These are phyloP conservation scores for Pinguiococcus pyrenoidosus DNA, from an alignment of 108 stramenopile genomes.

Conservation along the genomic window DNA sequence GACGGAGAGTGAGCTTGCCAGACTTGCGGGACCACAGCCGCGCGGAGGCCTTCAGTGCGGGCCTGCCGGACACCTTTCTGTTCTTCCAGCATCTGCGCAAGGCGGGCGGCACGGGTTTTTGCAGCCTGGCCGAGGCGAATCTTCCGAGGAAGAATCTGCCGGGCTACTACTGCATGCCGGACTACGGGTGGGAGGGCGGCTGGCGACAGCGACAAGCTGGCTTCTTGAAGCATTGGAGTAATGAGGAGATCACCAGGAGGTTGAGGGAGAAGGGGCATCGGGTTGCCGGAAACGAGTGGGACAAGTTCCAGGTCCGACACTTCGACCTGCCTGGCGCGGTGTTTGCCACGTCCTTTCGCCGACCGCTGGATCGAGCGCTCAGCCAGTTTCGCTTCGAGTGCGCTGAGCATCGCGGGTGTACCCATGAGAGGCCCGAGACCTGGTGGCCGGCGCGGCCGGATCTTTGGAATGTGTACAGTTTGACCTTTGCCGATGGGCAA, in stretches of 20 bases:
- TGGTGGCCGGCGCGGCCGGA: neutral
- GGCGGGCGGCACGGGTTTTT: conserved; percentile 32
- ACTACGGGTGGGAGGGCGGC: conserved; percentile 17
- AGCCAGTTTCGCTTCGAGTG: conserved; percentile 35
- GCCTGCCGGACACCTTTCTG: too few relatives aligned
- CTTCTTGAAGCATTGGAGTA: too few relatives aligned
- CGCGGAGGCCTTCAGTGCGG: too few relatives aligned
- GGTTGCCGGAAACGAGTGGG: conserved; percentile 36
- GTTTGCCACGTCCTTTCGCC: conserved; percentile 19
- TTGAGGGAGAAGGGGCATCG: conserved; percentile 12
- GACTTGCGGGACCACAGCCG: too few relatives aligned
- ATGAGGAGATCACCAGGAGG: neutral
- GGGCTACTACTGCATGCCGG: conserved; percentile 32
- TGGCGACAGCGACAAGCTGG: conserved; percentile 30
- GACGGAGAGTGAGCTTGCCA: too few relatives aligned
- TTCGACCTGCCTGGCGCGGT: conserved; percentile 22
- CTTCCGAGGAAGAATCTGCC: conserved; percentile 13
- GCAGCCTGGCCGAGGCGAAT: conserved; percentile 26
- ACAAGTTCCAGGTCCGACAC: conserved; percentile 6
- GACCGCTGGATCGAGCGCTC: conserved; percentile 29
- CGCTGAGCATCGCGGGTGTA: conserved; percentile 28
- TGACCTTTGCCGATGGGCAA: neutral
- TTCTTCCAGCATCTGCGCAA: conserved; percentile 37
- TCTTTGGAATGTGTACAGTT: neutral
- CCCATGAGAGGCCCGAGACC: neutral